A percentile compares a stretch with the other conserved stretches of the same genome.
These are phyloP conservation scores for Monosporascus sp. DNA, from an alignment of 2,329 filamentous ascomycete species.

Conservation along the genomic window DNA sequence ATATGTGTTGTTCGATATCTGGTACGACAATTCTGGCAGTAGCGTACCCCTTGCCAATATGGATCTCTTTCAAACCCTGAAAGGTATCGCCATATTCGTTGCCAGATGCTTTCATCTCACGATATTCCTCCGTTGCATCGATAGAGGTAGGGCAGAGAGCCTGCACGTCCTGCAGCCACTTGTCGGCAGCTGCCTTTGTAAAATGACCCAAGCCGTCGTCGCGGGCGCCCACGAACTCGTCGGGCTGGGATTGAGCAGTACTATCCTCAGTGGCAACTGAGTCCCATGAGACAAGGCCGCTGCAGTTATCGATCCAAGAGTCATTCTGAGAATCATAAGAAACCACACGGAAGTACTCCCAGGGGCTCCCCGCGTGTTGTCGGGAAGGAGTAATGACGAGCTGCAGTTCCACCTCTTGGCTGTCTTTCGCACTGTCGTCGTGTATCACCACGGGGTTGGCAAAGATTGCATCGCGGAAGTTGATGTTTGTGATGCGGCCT, in stretches of 20 bases:
- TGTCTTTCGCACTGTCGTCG: too few species aligned
- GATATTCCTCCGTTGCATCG: constrained; percentile 1
- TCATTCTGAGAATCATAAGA: neutral
- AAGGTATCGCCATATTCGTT: constrained; percentile 4
- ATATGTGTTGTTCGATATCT: constrained; percentile 2
- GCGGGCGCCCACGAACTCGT: too few species aligned
- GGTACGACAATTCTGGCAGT: neutral
- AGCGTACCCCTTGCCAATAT: too few species aligned
- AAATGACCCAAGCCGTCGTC: neutral
- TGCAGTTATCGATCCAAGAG: too few species aligned
- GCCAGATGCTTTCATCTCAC: neutral
- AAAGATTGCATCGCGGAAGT: too few species aligned
- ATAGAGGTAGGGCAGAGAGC: neutral
- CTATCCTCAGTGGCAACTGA: neutral
- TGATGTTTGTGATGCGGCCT: too few species aligned
- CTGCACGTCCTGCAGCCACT: neutral
- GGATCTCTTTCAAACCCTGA: neutral
- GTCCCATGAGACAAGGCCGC: constrained; percentile 1
- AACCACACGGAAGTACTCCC: too few species aligned
- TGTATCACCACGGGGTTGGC: too few species aligned
- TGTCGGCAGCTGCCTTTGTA: constrained; percentile 1
- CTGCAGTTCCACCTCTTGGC: too few species aligned
- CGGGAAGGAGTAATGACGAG: too few species aligned
- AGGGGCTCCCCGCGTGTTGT: too few species aligned
- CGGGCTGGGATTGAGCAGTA: too few species aligned